Evolutionary conservation across 78 protist species (phyloP), one percentile per base, ranked within the genome.

Genomic region (Corallochytrium limacisporum): DNA sequence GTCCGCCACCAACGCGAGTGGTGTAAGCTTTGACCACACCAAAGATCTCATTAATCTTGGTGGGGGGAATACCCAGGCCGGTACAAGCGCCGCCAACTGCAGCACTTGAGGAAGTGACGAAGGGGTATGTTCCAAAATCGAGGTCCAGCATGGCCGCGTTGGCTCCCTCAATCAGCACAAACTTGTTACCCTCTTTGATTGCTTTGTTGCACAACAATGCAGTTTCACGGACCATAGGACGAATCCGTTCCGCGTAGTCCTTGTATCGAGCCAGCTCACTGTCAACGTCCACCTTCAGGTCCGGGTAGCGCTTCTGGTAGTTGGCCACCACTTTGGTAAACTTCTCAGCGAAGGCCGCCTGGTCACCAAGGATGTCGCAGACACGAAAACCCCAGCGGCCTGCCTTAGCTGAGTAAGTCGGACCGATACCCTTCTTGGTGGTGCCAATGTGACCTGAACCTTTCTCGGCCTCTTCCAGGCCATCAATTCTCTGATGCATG

Each of bases 1-100:
- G 86, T 31, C 92, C 92, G 10, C 53, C 81, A 40, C 88, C 89
- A 9, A 86, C 95, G 10, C 93, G 70, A 22, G 95, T 89, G 20
- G 94, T 86, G 76, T 91, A 91, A 1, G 92, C 92, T 86, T 90
- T 90, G 78, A 90, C 91, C 20, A 90, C 95, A 60, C 91, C 95
- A 22, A 75, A 57, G 44, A 82, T 78, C 35, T 72, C 42, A 0
- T 71, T 68, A 10, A 86, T 56, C 60, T 71, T 70, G 49, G 56
- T 59, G 40, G 91, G 93, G 12, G 93, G 77, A 29, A 85, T 61
- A 50, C 76, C 72, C 12, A 70, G 65, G 36, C 77, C 95, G 28
- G 92, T 84, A 57, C 78, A 65, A 29, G 86, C 90, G 31, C 91
- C 91, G 32, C 95, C 95, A 18, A 72, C 82, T 2, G 82, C 69